phyloP scores from a whole-genome alignment of 78 protist genomes.

The Cyanophora paradoxa region DNA sequence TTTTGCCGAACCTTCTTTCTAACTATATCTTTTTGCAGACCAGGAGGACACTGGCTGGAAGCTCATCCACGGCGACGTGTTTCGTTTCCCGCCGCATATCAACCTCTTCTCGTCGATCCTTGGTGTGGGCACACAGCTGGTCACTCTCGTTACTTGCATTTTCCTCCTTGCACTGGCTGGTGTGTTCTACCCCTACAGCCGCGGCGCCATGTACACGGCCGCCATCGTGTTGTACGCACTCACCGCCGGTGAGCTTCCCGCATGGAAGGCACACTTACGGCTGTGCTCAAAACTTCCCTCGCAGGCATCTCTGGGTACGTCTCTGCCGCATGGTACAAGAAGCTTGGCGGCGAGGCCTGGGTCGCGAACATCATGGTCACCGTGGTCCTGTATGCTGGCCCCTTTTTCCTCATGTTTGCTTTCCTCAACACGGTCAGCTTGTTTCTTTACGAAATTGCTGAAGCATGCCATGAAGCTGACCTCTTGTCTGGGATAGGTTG shows the following conservation, averaged over 20 bases:
- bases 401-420: constrained; percentile 63
- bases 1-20: background rate
- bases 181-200: constrained; percentile 70
- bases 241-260: constrained; percentile 47
- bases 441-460: background rate
- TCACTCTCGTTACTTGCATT: constrained; percentile 52
- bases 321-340: constrained; percentile 52
- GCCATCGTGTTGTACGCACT: constrained; percentile 85
- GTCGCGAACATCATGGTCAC: constrained; percentile 77
- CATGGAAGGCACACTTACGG: background rate
- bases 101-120: constrained; percentile 70
- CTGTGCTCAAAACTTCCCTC: background rate
- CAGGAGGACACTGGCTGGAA: constrained; percentile 97
- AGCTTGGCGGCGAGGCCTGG: constrained; percentile 59
- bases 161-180: constrained; percentile 73
- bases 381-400: constrained; percentile 58
- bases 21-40: constrained; percentile 17
- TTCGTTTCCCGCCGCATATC: constrained; percentile 83
- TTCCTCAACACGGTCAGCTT: constrained; percentile 53
- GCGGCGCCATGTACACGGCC: constrained; percentile 80
- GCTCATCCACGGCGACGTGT: constrained; percentile 92
- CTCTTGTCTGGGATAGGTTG: no score
- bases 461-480: background rate
- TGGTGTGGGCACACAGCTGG: constrained; percentile 86
- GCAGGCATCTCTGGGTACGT: constrained; percentile 29